Base-by-base conservation (phyloP, 768 basidiomycete species). In the Suillus subalutaceus region DNA sequence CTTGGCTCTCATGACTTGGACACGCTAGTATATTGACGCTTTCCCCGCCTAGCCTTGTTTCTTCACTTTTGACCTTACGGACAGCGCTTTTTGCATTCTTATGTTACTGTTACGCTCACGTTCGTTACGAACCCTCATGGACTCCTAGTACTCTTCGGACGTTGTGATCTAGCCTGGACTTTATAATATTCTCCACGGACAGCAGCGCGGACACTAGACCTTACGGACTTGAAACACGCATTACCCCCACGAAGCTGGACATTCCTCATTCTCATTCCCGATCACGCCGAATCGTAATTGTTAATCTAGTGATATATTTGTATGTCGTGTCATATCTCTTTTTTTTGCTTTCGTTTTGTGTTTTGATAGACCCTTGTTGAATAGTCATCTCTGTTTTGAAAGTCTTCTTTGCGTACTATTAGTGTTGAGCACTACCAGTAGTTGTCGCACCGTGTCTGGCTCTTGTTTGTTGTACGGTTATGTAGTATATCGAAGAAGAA, bases 291-390 rank as follows among this genome's bases (percentile, higher is more conserved):
- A 53, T 68, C 64, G 53, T 75, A 75, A 75, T 75, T 59, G 67
- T 66, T 77, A 77, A 63, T 69, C 67, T 75, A 75, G 62, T 43
- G 66, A 63, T 70, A 72, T 72, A 72, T 66, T 65, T 64, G 72
- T 75, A 74, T 46, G 62, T 65, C 69, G 71, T 71, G 69, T 58
- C 67, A 69, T 67, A 68, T 56, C 58, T 66, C 62, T 38, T 53
- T 50, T 52, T 53, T 52, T 53, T 53, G 52, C 26, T 53, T 53
- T 52, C 30, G 52, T 32, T 26, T 26, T 53, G 63, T 63, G 35
- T 64, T 64, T 59, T 35, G 44, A 65, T 62, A 65, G 62, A 63
- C 62, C 23, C 40, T 59, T 60, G 58, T 59, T 41, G 38, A 41
- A 61, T 61, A 37, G 35, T 32, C 63, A 8, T 50, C 40, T 41